These are phyloP conservation scores for Parastagonospora avenae DNA, from an alignment of 2,329 filamentous ascomycete genomes.

Conservation along the genomic window DNA sequence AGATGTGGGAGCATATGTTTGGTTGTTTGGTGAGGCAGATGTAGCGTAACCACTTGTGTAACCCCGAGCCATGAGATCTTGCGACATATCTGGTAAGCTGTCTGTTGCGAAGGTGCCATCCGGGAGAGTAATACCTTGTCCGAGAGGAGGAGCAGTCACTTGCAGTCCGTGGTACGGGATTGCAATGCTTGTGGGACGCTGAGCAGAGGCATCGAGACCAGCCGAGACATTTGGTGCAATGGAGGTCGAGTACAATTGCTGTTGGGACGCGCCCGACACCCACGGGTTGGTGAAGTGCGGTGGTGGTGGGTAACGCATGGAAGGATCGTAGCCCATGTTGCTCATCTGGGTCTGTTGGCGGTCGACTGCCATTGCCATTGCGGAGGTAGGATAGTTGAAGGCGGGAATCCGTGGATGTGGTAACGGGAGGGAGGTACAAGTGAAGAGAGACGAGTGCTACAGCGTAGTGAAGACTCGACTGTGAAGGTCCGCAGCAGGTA, in stretches of 20 bases:
- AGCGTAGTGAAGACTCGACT: constrained; percentile 21
- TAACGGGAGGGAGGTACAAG: constrained; percentile 22
- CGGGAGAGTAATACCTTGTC: constrained; percentile 69
- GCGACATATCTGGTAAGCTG: constrained; percentile 71
- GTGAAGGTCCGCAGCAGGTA: constrained; percentile 38
- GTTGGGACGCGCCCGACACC: constrained; percentile 64
- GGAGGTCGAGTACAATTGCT: constrained; percentile 69
- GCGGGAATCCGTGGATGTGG: constrained; percentile 12
- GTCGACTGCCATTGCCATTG: constrained; percentile 95
- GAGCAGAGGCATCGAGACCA: constrained; percentile 52
- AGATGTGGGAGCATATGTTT: constrained; percentile 69
- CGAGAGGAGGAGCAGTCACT: constrained; percentile 74
- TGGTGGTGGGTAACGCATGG: constrained; percentile 65
- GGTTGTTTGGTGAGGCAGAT: constrained; percentile 71
- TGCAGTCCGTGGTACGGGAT: constrained; percentile 77
- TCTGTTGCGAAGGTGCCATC: constrained; percentile 65
- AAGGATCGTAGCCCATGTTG: constrained; percentile 76
- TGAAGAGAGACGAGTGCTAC: constrained; percentile 34
- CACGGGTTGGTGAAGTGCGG: constrained; percentile 92
- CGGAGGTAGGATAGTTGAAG: constrained; percentile 13
- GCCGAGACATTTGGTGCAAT: constrained; percentile 61
- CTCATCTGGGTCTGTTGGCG: constrained; percentile 74
- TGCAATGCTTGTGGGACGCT: constrained; percentile 66
- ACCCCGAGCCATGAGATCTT: constrained; percentile 79
- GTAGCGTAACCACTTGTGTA: constrained; percentile 70